These are phyloP conservation scores for Flammula alnicola DNA, from an alignment of 1,284 basidiomycete genomes.

Conservation along the genomic window DNA sequence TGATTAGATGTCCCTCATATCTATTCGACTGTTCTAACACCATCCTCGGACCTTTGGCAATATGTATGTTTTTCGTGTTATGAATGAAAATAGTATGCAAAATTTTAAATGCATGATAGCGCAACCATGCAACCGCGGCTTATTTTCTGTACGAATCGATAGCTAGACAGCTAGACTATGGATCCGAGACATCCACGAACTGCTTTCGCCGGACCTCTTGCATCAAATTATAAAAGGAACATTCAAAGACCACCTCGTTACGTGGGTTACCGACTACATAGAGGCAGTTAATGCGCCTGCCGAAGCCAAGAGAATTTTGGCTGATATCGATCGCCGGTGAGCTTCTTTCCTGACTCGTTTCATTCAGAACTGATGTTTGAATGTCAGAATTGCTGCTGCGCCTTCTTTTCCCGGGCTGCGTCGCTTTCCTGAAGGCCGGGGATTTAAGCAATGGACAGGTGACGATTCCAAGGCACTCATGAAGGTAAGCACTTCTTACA, in stretches of 20 bases:
- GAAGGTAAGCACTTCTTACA: constrained; percentile 20
- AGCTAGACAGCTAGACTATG: too few species aligned
- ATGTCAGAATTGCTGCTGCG: constrained; percentile 18
- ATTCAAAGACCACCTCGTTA: constrained; percentile 32
- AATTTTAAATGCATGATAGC: too few species aligned
- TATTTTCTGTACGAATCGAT: too few species aligned
- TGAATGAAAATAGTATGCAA: too few species aligned
- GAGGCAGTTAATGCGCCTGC: constrained; percentile 11
- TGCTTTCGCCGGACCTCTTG: constrained; percentile 36
- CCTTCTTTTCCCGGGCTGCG: constrained; percentile 24
- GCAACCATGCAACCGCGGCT: too few species aligned
- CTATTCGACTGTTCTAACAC: too few species aligned
- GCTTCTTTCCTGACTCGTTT: not conserved
- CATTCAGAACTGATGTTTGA: not conserved
- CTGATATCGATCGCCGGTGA: constrained; percentile 34
- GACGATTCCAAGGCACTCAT: constrained; percentile 30
- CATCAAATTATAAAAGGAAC: constrained; percentile 36
- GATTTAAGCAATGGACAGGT: constrained; percentile 29
- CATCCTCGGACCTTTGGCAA: too few species aligned
- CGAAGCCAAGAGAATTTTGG: constrained; percentile 25
- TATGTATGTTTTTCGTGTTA: too few species aligned
- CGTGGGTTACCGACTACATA: constrained; percentile 28
- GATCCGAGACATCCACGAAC: constrained; percentile 40
- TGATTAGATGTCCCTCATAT: too few species aligned
- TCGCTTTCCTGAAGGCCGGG: constrained; percentile 21